phyloP scores from a whole-genome alignment of 2,329 filamentous ascomycete species.

The Juglanconis sp. region DNA sequence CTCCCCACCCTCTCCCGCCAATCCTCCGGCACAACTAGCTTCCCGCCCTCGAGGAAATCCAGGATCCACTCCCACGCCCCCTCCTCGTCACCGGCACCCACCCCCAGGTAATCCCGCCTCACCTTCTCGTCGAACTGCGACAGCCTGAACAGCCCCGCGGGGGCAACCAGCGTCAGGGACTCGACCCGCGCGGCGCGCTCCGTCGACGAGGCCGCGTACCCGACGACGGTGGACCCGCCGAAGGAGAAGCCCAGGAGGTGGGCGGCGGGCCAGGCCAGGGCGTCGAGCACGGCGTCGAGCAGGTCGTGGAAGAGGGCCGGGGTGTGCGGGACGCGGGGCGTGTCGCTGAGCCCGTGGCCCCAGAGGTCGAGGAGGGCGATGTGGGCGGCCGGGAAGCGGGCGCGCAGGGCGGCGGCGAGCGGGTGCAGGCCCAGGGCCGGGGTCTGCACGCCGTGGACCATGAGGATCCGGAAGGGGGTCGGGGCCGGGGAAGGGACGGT shows the following conservation, averaged over 20 bases:
- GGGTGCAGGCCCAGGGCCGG: slow-evolving; percentile 46
- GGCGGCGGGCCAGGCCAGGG: slow-evolving; percentile 38
- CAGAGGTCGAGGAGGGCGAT: slow-evolving; percentile 47
- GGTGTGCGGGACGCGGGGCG: slow-evolving; percentile 40
- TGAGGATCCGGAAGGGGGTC: slow-evolving; percentile 31
- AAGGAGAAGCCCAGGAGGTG: slow-evolving; percentile 51
- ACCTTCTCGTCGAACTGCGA: slow-evolving; percentile 28
- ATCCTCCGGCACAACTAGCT: slow-evolving; percentile 37
- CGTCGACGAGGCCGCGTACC: slow-evolving; percentile 33
- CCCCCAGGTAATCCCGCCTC: slow-evolving; percentile 1
- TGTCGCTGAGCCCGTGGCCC: slow-evolving; percentile 52
- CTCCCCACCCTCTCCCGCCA: slow-evolving; percentile 40
- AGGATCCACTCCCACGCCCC: slow-evolving; percentile 34
- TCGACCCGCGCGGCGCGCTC: slow-evolving; percentile 23
- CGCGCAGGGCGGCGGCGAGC: slow-evolving; percentile 34
- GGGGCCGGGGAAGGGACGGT: not conserved
- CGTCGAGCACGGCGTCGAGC: slow-evolving; percentile 36
- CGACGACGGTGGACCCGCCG: slow-evolving; percentile 37
- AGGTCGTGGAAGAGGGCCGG: slow-evolving; percentile 39
- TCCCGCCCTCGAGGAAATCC: slow-evolving; percentile 40
- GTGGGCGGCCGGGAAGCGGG: slow-evolving; percentile 32
- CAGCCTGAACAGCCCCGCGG: slow-evolving; percentile 39
- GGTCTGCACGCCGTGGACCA: slow-evolving; percentile 51
- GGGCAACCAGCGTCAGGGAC: slow-evolving; percentile 42
- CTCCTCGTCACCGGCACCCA: slow-evolving; percentile 28